phyloP scores from a whole-genome alignment of 2,329 filamentous ascomycete genomes.

The Penicillium concentricum region DNA sequence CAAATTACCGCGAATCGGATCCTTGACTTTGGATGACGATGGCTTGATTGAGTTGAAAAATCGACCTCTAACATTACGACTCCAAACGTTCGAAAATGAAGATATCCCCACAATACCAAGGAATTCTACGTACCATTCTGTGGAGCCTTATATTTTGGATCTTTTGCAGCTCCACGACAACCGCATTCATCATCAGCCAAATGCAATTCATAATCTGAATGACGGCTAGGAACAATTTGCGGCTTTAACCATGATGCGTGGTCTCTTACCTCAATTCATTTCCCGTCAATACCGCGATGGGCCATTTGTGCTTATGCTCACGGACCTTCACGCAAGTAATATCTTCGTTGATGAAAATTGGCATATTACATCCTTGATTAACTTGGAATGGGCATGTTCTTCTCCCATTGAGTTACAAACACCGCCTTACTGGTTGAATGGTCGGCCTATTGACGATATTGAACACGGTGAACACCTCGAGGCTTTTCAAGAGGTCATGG shows the following conservation, averaged over 20 bases:
- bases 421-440: not conserved
- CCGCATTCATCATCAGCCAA: not conserved
- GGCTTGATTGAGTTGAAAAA: not conserved
- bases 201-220: not conserved
- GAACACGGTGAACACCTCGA: not conserved
- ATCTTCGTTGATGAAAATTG: not conserved
- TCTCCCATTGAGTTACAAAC: not conserved
- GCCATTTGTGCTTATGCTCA: not conserved
- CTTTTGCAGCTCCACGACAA: not conserved
- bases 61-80: not conserved
- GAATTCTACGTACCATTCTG: not conserved
- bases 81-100: not conserved
- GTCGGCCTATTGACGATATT: not conserved
- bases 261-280: not conserved
- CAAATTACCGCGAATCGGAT: not conserved
- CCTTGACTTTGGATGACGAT: not conserved
- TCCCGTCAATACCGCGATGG: not conserved
- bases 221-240: not conserved
- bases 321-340: not conserved
- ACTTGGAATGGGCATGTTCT: not conserved
- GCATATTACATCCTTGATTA: not conserved
- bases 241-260: not conserved
- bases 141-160: not conserved
- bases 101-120: not conserved
- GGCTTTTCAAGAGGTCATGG: not conserved